Percentiles rank a stretch among this genome's conserved stretches.
Conservation (phyloP, 2,329 filamentous ascomycete genomes). For the Beauveria medogensis region DNA sequence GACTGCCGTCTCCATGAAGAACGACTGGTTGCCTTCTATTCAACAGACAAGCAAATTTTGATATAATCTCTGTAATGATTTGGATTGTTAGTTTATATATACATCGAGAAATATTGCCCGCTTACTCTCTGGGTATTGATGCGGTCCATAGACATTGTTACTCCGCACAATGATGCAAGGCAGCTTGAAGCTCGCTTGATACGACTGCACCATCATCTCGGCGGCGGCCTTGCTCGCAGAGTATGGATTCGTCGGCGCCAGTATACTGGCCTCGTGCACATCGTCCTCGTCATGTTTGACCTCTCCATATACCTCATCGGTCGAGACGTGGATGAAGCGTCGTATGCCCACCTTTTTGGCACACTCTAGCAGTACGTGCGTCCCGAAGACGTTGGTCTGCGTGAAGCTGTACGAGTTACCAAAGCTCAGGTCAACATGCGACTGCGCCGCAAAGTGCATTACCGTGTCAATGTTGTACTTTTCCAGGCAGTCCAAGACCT, state of each 20-base stretch:
- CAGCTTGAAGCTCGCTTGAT: conserved; percentile 73
- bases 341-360: conserved; percentile 63
- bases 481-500: conserved; percentile 64
- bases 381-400: conserved; percentile 73
- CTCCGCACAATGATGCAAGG: conserved; percentile 72
- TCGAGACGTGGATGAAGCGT: conserved; percentile 74
- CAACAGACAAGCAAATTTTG: conserved; percentile 69
- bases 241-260: conserved; percentile 76
- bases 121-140: conserved; percentile 77
- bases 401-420: conserved; percentile 77
- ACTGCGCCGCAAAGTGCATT: conserved; percentile 80
- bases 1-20: conserved; percentile 68
- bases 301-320: conserved; percentile 80
- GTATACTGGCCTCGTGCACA: conserved; percentile 62
- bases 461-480: conserved; percentile 69
- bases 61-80: conserved; percentile 61
- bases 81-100: conserved; percentile 5
- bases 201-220: conserved; percentile 83
- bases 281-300: conserved; percentile 65
- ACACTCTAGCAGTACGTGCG: conserved; percentile 73
- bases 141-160: conserved; percentile 81
- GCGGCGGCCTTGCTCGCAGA: conserved; percentile 74
- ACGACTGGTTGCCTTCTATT: conserved; percentile 58
- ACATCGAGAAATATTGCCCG: background rate
- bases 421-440: conserved; percentile 75